phyloP scores from a whole-genome alignment of 2,329 filamentous ascomycete species.

The Botrytis hyacinthi region DNA sequence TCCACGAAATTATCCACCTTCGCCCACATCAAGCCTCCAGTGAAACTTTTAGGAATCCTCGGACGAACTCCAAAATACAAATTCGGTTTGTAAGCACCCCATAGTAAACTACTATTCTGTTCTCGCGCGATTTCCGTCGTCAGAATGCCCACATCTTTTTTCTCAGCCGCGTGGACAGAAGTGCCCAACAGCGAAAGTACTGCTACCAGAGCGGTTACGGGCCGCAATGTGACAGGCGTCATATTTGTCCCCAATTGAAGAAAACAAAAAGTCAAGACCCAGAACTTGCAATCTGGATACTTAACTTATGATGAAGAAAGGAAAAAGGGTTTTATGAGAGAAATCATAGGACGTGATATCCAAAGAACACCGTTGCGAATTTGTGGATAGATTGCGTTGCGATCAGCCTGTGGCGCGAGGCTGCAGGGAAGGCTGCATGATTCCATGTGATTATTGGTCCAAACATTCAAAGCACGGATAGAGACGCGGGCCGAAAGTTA shows the following conservation, averaged over 20 bases:
- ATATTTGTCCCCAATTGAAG: constrained; percentile 28
- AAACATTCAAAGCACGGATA: not conserved
- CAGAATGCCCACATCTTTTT: constrained; percentile 31
- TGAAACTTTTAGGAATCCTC: constrained; percentile 75
- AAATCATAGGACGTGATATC: constrained; percentile 6
- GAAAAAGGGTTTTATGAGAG: not conserved
- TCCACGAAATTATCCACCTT: constrained; percentile 75
- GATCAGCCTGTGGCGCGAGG: constrained; percentile 35
- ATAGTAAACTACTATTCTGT: constrained; percentile 83
- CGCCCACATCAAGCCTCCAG: constrained; percentile 84
- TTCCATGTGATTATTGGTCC: not conserved
- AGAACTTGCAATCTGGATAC: constrained; percentile 25
- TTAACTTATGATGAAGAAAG: constrained; percentile 24
- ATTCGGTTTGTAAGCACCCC: constrained; percentile 93
- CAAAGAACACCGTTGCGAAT: constrained; percentile 24
- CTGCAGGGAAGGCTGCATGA: constrained; percentile 26
- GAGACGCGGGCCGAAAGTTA: constrained; percentile 10
- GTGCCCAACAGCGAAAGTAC: constrained; percentile 16
- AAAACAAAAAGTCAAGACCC: constrained; percentile 11
- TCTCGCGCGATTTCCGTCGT: constrained; percentile 40
- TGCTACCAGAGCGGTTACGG: constrained; percentile 27
- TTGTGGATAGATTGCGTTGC: constrained; percentile 25
- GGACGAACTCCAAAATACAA: constrained; percentile 90
- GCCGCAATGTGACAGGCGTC: constrained; percentile 26
- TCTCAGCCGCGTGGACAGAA: constrained; percentile 27